phyloP scores from a whole-genome alignment of 352 stramenopile genomes.

The Globisporangium lucens region DNA sequence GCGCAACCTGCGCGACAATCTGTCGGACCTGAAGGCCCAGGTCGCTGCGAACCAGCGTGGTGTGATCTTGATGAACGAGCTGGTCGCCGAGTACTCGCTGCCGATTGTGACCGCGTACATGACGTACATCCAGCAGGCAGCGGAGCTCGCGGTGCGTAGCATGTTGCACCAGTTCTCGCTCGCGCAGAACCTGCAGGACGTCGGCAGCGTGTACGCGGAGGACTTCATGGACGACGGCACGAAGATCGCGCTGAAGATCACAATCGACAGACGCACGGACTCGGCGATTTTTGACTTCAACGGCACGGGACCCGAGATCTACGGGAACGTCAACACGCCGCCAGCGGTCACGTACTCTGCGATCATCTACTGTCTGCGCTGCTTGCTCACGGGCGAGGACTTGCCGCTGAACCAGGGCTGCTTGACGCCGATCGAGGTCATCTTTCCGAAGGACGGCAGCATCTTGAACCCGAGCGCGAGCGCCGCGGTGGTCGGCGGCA shows the following conservation, averaged over 20 bases:
- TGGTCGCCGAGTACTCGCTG: constrained; percentile 95
- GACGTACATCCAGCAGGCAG: constrained; percentile 96
- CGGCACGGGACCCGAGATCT: constrained; percentile 96
- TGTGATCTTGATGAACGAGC: constrained; percentile 93
- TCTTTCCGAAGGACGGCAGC: constrained; percentile 90
- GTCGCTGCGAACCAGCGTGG: constrained; percentile 98
- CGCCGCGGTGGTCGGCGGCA: constrained; percentile 97
- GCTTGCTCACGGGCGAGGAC: constrained; percentile 90
- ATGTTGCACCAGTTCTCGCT: constrained; percentile 96
- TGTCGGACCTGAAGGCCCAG: constrained; percentile 97
- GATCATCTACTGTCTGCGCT: constrained; percentile 99
- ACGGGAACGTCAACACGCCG: constrained; percentile 98
- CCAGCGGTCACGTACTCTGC: constrained; percentile 98
- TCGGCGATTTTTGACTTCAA: constrained; percentile 97
- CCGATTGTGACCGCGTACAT: constrained; percentile 97
- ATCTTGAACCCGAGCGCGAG: constrained; percentile 95
- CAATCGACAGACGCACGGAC: constrained; percentile 90
- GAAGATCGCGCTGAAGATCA: constrained; percentile 94
- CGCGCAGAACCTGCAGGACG: constrained; percentile 57
- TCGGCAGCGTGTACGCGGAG: constrained; percentile 89
- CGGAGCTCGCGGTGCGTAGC: constrained; percentile 92
- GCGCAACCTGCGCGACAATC: constrained; percentile 96
- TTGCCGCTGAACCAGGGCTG: constrained; percentile 98
- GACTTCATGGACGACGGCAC: constrained; percentile 99
- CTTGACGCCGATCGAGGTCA: constrained; percentile 95